Evolutionary conservation across 2,329 filamentous ascomycete species (phyloP), one percentile per base, ranked within the genome.

Genomic region (Phaeosphaeria sp.): DNA sequence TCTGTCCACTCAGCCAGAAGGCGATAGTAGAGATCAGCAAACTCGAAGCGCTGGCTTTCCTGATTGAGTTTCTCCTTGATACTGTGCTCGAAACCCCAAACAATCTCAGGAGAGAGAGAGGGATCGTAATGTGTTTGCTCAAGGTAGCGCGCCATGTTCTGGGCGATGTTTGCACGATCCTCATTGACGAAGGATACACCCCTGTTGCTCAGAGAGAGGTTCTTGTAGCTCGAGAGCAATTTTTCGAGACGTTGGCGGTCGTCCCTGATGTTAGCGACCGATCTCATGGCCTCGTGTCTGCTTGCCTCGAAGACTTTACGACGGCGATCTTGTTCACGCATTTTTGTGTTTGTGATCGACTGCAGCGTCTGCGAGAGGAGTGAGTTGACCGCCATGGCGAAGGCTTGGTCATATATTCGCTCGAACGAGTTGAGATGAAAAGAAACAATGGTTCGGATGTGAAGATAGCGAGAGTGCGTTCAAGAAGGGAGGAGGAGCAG

Each of bases 331-430:
- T 65, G 60, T 49, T 64, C 63, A 21, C 56, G 57, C 47, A 43
- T 60, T 24, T 66, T 66, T 30, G 59, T 66, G 6, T 21, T 53
- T 13, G 63, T 61, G 49, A 66, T 64, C 18, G 60, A 60, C 49
- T 64, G 58, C 21, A 63, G 59, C 18, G 63, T 66, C 51, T 66
- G 63, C 22, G 60, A 60, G 6, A 66, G 58, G 42, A 66, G 61
- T 13, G 63, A 53, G 22, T 61, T 43, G n/a, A 44, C 39, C 18
- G 59, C 40, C 63, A 65, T 63, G 17, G 39, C 20, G 6, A 42
- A 30, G 25, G 5, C 11, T 30, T 30, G 25, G 25, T 30, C 11
- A 11, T 6, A 30, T 30, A 6, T 5, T 6, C 5, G 25, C 11
- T 30, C 25, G 25, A 30, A 11, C 25, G 25, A 6, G 25, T 6